A percentile compares a stretch with the other conserved stretches of the same genome.
phyloP scores from a whole-genome alignment of 148 eudicot species.

The Rhododendron williamsianum region DNA sequence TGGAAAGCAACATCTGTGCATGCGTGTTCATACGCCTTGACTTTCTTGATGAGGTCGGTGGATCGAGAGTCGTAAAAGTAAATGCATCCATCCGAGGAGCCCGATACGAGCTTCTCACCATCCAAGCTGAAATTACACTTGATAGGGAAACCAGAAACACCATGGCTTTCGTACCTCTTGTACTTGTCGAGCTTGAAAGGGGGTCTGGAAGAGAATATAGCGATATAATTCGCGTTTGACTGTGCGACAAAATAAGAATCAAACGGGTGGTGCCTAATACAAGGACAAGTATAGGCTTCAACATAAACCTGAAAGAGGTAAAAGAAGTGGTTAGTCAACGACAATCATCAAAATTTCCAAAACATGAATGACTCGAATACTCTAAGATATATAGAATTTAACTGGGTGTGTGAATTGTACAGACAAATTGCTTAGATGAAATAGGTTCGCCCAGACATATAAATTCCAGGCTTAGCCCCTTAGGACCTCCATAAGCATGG shows the following conservation, averaged over 20 bases:
- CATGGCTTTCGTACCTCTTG: constrained; percentile 69
- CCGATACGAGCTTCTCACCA: constrained; percentile 63
- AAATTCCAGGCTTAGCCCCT: background rate
- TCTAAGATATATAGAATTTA: too few species aligned
- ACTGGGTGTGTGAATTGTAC: background rate
- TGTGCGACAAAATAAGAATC: constrained; percentile 76
- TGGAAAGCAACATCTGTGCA: constrained; percentile 70
- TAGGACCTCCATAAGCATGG: background rate
- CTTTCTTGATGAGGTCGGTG: constrained; percentile 39
- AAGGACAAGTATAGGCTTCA: constrained; percentile 83
- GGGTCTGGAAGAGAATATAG: constrained; percentile 67
- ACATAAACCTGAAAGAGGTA: constrained; percentile 44
- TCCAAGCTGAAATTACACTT: constrained; percentile 66
- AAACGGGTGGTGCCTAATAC: constrained; percentile 58
- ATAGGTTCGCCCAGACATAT: background rate
- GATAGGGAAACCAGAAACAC: constrained; percentile 73
- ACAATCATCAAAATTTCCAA: constrained; percentile 2
- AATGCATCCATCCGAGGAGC: constrained; percentile 74
- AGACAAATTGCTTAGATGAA: background rate
- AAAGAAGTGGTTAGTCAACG: background rate
- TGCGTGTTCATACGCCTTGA: constrained; percentile 56
- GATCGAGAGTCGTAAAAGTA: constrained; percentile 55
- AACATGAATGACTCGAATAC: background rate
- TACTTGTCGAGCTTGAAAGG: constrained; percentile 77
- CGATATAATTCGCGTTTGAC: constrained; percentile 89